Conservation (phyloP, 331 rosid species). For the Rhamnella rubrinervis region DNA sequence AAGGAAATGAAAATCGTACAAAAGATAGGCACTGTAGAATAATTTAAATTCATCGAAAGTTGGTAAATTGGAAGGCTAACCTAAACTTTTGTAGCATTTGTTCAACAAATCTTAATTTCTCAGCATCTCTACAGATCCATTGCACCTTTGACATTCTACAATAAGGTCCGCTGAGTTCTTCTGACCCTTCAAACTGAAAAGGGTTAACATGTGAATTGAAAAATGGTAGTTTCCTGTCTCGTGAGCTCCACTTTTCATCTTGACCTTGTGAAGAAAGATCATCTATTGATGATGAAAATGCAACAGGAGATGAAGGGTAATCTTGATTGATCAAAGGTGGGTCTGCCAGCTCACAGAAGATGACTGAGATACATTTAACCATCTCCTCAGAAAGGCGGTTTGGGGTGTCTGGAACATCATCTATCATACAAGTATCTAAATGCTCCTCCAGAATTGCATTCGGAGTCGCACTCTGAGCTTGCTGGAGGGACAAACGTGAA, state of each 20-base stretch:
- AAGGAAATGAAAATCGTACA: slow-evolving; percentile 1
- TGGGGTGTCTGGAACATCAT: slow-evolving; percentile 58
- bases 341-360: slow-evolving; percentile 80
- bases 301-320: slow-evolving; percentile 50
- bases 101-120: slow-evolving; percentile 61
- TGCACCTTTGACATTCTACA: slow-evolving; percentile 70
- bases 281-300: slow-evolving; percentile 49
- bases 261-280: slow-evolving; percentile 54
- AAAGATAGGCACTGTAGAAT: slow-evolving; percentile 5
- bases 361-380: slow-evolving; percentile 71
- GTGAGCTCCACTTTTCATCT: slow-evolving; percentile 50
- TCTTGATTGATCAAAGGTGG: slow-evolving; percentile 49
- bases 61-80: slow-evolving; percentile 36
- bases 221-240: slow-evolving; percentile 45
- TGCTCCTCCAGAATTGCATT: slow-evolving; percentile 57
- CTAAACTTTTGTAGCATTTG: slow-evolving; percentile 71
- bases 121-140: slow-evolving; percentile 52
- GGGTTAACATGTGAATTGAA: slow-evolving; percentile 57
- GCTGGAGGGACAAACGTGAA: slow-evolving; percentile 42
- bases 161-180: slow-evolving; percentile 64
- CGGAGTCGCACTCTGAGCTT: slow-evolving; percentile 51
- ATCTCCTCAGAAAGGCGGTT: slow-evolving; percentile 89
- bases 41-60: slow-evolving; percentile 4
- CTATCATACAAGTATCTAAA: slow-evolving; percentile 41
- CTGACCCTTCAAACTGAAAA: slow-evolving; percentile 53